phyloP scores from a whole-genome alignment of 176 grass and related monocot species.

The Phoenix dactylifera region DNA sequence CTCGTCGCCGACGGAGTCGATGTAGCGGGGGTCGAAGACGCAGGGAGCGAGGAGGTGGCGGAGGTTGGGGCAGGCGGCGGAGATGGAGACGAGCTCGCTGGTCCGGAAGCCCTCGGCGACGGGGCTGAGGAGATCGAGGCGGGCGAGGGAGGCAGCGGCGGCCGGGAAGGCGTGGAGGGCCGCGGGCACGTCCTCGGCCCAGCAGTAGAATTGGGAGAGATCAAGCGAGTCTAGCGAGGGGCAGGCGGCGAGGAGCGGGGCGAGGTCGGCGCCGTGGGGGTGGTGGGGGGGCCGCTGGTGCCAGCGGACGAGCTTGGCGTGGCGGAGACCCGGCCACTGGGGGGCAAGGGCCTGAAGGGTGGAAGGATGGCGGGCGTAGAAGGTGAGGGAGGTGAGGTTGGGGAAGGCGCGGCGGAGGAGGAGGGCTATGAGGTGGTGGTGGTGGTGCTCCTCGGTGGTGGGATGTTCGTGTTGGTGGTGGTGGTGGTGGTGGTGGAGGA shows the following conservation, averaged over 20 bases:
- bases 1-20: slow-evolving; percentile 60
- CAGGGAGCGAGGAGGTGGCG: slow-evolving; percentile 54
- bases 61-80: slow-evolving; percentile 48
- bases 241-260: slow-evolving; percentile 46
- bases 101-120: slow-evolving; percentile 73
- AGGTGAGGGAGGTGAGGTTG: slow-evolving; percentile 33
- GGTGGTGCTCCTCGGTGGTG: slow-evolving; percentile 5
- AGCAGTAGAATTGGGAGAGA: slow-evolving; percentile 96
- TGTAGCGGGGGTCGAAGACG: slow-evolving; percentile 63
- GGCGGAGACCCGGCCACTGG: slow-evolving; percentile 46
- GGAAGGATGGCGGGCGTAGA: slow-evolving; percentile 87
- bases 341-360: slow-evolving; percentile 42
- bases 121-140: slow-evolving; percentile 62
- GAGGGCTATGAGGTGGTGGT: slow-evolving; percentile 17
- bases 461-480: not conserved
- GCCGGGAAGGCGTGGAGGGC: slow-evolving; percentile 37
- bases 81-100: slow-evolving; percentile 50
- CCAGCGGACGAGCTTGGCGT: slow-evolving; percentile 80
- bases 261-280: slow-evolving; percentile 57
- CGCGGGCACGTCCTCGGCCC: slow-evolving; percentile 67
- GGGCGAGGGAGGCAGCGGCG: slow-evolving; percentile 37
- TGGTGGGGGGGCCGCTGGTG: slow-evolving; percentile 59
- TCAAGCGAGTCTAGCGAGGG: slow-evolving; percentile 39
- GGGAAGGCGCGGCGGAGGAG: slow-evolving; percentile 55
- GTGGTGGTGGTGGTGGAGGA: slow-evolving; percentile 26